Percentiles rank a stretch among this genome's conserved stretches.
Evolutionary conservation across 1,284 basidiomycete genomes (phyloP).

Genomic region (Peniophora sp.): DNA sequence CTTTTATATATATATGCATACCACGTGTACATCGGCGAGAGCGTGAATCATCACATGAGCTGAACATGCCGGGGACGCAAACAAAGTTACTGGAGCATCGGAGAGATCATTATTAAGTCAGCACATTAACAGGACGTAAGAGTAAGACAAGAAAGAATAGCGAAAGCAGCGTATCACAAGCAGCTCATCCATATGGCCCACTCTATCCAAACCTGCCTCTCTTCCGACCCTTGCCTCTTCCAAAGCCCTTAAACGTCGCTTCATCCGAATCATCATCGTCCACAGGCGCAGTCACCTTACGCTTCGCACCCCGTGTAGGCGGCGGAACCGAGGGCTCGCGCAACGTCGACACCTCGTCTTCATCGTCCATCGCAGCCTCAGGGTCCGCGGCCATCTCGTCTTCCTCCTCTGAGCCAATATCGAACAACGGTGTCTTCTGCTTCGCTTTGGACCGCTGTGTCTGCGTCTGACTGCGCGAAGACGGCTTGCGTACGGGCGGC

Average conservation of each 20-base stretch:
- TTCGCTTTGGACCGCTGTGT: constrained; percentile 6
- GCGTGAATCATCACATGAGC: no score
- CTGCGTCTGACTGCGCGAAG: no score
- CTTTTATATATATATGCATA: no score
- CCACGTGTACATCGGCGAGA: no score
- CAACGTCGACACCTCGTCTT: constrained; percentile 21
- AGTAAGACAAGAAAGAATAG: no score
- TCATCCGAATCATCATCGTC: constrained; percentile 67
- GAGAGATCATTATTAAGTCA: no score
- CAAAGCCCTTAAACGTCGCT: constrained; percentile 58
- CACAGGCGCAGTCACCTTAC: constrained; percentile 23
- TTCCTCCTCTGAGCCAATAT: constrained; percentile 2
- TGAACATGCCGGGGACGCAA: no score
- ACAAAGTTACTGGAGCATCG: no score
- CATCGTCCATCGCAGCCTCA: constrained; percentile 11
- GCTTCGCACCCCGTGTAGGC: constrained; percentile 10
- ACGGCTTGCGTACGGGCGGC: background rate
- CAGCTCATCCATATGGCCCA: no score
- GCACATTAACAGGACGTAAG: no score
- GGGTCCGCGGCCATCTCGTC: constrained; percentile 2
- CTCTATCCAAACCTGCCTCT: constrained; percentile 1
- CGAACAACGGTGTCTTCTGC: background rate
- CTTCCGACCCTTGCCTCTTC: constrained; percentile 24
- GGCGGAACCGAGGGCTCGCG: constrained; percentile 10
- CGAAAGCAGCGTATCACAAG: no score